These are phyloP conservation scores for Kickxella alabastrina DNA, from an alignment of 192 early-diverging fungal genomes.

Conservation along the genomic window DNA sequence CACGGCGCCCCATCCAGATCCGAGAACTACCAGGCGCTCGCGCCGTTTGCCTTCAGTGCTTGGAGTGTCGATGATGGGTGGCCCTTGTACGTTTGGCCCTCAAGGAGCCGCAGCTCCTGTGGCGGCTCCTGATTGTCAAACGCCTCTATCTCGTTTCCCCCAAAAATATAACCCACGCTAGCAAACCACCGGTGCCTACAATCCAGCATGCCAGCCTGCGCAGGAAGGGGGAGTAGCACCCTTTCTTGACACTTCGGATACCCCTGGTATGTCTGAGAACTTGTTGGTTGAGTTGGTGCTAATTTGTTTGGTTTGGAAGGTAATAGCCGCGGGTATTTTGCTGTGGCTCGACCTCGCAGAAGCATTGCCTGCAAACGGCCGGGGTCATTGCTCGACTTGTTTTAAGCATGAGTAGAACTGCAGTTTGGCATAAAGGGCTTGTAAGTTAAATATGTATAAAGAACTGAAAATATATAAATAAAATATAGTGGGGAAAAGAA, in stretches of 20 bases:
- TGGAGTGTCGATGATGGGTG: constrained; percentile 24
- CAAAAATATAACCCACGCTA: constrained; percentile 15
- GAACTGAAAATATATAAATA: too few species aligned
- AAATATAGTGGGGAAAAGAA: too few species aligned
- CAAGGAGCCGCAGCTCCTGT: constrained; percentile 20
- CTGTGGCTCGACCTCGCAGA: too few species aligned
- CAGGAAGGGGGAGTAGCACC: constrained; percentile 6
- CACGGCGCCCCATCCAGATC: constrained; percentile 50
- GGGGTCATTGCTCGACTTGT: too few species aligned
- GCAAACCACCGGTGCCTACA: constrained; percentile 12
- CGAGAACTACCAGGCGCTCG: constrained; percentile 50
- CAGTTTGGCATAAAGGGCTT: too few species aligned
- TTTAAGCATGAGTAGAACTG: too few species aligned
- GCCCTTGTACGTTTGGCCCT: constrained; percentile 10
- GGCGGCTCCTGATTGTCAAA: constrained; percentile 39
- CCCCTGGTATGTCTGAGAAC: too few species aligned
- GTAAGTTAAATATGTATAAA: too few species aligned
- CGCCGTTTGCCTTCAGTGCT: constrained; percentile 4
- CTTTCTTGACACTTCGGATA: too few species aligned
- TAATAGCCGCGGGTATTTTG: not conserved
- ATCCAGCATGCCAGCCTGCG: constrained; percentile 27
- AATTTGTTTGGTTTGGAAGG: not conserved
- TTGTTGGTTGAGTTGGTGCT: not conserved
- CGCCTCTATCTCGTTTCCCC: constrained; percentile 37
- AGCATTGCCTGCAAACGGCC: too few species aligned